Conservation (phyloP, 2,329 filamentous ascomycete genomes). For the Chaetomiaceae sp. region DNA sequence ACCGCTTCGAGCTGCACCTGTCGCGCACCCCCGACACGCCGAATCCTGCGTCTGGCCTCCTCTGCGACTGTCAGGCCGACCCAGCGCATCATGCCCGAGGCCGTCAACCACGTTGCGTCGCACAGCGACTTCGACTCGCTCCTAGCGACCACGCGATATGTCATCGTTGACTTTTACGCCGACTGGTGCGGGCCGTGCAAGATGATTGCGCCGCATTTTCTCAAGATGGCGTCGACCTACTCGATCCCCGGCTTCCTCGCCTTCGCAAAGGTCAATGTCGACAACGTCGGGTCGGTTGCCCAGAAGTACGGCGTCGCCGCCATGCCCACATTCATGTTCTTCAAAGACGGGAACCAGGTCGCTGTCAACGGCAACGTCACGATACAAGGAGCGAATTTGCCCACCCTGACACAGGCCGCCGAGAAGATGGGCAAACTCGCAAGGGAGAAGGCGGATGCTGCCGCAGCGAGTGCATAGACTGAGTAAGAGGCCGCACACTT, state of each 20-base stretch:
- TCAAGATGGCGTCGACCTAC: slow-evolving; percentile 42
- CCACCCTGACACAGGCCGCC: slow-evolving; percentile 31
- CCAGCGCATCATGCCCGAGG: slow-evolving; percentile 18
- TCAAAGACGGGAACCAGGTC: slow-evolving; percentile 49
- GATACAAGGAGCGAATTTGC: slow-evolving; percentile 37
- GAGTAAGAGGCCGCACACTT: background rate
- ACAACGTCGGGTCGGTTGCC: slow-evolving; percentile 48
- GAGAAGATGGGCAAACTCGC: slow-evolving; percentile 37
- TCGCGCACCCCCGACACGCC: background rate
- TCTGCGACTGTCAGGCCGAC: no score
- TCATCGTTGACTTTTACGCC: slow-evolving; percentile 55
- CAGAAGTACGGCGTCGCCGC: slow-evolving; percentile 47
- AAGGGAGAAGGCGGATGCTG: slow-evolving; percentile 31
- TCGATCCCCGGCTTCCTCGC: slow-evolving; percentile 40
- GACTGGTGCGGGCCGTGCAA: slow-evolving; percentile 60
- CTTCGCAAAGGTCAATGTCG: slow-evolving; percentile 59
- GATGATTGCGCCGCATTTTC: slow-evolving; percentile 53
- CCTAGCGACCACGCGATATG: slow-evolving; percentile 44
- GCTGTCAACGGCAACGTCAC: slow-evolving; percentile 36
- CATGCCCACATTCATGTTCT: slow-evolving; percentile 59
- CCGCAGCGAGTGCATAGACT: slow-evolving; percentile 9
- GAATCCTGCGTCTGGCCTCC: no score
- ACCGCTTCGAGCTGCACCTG: no score
- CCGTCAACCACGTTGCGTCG: slow-evolving; percentile 38
- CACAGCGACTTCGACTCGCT: slow-evolving; percentile 47